Percentiles rank a stretch among this genome's conserved stretches.
These are phyloP conservation scores for Platanthera zijinensis DNA, from an alignment of 106 monocot species.

Conservation along the genomic window DNA sequence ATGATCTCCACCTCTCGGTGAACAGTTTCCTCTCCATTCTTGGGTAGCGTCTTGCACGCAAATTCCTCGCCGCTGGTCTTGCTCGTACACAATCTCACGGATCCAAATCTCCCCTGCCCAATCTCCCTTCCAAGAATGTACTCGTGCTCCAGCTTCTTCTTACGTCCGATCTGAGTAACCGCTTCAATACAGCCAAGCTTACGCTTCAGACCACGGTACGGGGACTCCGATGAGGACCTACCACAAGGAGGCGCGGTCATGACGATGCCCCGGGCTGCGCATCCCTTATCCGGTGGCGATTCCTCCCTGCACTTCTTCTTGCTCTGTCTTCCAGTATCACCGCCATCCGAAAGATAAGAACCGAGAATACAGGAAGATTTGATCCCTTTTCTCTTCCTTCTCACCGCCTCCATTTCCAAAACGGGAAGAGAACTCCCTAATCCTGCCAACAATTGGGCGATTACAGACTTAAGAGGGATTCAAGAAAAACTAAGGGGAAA, in stretches of 20 bases:
- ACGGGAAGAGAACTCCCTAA: neutral
- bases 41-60: constrained; percentile 70
- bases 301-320: constrained; percentile 32
- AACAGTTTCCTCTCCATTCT: constrained; percentile 84
- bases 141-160: constrained; percentile 61
- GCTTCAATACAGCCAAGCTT: constrained; percentile 81
- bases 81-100: constrained; percentile 52
- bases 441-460: neutral
- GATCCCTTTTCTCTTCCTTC: constrained; percentile 38
- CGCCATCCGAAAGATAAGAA: constrained; percentile 17
- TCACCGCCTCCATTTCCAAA: constrained; percentile 21
- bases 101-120: constrained; percentile 85
- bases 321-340: constrained; percentile 11
- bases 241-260: constrained; percentile 55
- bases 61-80: constrained; percentile 42
- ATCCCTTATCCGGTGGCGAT: neutral
- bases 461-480: neutral
- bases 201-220: constrained; percentile 66
- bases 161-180: constrained; percentile 41
- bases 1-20: constrained; percentile 96
- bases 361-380: constrained; percentile 15
- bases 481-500: neutral
- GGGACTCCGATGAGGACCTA: constrained; percentile 29
- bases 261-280: constrained; percentile 15
- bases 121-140: constrained; percentile 57